phyloP scores from a whole-genome alignment of 495 filamentous ascomycete species.

The Aspergillus bridgeri region DNA sequence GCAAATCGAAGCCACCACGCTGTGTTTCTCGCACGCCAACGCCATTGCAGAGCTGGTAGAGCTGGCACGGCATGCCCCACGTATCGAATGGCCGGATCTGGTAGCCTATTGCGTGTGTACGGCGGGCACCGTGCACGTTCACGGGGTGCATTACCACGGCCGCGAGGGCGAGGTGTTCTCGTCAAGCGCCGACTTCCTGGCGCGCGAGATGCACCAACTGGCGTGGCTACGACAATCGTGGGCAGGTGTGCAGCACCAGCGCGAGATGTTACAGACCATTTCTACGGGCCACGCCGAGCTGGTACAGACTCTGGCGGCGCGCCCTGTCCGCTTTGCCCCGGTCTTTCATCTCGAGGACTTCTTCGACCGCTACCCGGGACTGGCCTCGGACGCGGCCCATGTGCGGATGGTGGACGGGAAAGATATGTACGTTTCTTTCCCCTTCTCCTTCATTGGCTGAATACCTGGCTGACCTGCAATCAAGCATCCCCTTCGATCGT shows the following conservation, averaged over 20 bases:
- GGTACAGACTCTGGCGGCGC: constrained; percentile 64
- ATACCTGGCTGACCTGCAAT: background rate
- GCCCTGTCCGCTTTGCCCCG: constrained; percentile 65
- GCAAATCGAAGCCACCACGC: constrained; percentile 84
- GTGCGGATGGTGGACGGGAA: constrained; percentile 53
- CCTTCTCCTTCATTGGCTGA: background rate
- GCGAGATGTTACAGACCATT: constrained; percentile 69
- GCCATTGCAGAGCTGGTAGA: constrained; percentile 81
- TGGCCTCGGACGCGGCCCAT: constrained; percentile 51
- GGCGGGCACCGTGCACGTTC: constrained; percentile 80
- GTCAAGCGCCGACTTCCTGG: constrained; percentile 65
- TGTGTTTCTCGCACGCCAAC: constrained; percentile 84
- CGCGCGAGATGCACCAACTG: constrained; percentile 74
- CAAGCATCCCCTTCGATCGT: constrained; percentile 3
- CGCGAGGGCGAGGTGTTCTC: constrained; percentile 62
- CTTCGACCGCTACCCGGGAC: constrained; percentile 69
- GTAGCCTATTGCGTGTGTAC: constrained; percentile 79
- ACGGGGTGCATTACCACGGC: constrained; percentile 74
- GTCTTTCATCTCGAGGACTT: constrained; percentile 85
- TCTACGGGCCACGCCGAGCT: constrained; percentile 71
- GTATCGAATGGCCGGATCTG: constrained; percentile 79
- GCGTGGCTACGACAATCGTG: constrained; percentile 68
- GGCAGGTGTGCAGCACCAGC: constrained; percentile 75
- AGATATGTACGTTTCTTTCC: constrained; percentile 17
- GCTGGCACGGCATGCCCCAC: constrained; percentile 59